Conservation (phyloP, 495 filamentous ascomycete genomes). For the Annulohypoxylon maeteangense region DNA sequence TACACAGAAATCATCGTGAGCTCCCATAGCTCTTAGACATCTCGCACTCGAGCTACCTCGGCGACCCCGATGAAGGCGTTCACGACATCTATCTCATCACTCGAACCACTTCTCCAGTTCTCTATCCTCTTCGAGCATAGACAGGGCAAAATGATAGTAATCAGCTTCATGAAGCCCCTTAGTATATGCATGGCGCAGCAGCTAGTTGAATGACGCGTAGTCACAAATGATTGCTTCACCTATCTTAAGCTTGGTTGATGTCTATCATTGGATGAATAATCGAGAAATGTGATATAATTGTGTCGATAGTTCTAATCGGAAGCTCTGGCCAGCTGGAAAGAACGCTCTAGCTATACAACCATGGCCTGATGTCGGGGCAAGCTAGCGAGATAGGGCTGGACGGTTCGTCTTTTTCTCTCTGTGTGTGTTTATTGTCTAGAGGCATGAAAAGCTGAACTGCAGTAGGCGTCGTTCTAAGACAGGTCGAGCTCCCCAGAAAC, state of each 20-base stretch:
- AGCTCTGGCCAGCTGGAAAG: constrained; percentile 2
- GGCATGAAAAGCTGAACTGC: background rate
- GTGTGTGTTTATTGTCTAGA: background rate
- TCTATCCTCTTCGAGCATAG: background rate
- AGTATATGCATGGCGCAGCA: background rate
- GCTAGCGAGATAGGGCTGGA: background rate
- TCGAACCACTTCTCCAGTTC: background rate
- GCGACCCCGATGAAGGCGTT: background rate
- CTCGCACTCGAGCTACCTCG: background rate
- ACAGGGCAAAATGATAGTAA: background rate
- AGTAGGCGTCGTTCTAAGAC: background rate
- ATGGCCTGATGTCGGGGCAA: background rate
- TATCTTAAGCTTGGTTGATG: background rate
- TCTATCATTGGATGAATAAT: background rate
- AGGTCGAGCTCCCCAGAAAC: background rate
- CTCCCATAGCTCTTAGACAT: background rate
- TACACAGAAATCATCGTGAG: background rate
- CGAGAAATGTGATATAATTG: background rate
- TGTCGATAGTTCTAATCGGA: background rate
- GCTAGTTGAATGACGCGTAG: constrained; percentile 3
- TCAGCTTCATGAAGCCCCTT: background rate
- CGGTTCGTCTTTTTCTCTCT: background rate
- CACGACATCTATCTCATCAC: background rate
- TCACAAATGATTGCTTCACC: background rate
- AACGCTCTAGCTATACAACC: background rate